A percentile compares a stretch with the other conserved stretches of the same genome.
Evolutionary conservation across 1,139 yeast genomes (phyloP).

Genomic region (Pichia sp.): DNA sequence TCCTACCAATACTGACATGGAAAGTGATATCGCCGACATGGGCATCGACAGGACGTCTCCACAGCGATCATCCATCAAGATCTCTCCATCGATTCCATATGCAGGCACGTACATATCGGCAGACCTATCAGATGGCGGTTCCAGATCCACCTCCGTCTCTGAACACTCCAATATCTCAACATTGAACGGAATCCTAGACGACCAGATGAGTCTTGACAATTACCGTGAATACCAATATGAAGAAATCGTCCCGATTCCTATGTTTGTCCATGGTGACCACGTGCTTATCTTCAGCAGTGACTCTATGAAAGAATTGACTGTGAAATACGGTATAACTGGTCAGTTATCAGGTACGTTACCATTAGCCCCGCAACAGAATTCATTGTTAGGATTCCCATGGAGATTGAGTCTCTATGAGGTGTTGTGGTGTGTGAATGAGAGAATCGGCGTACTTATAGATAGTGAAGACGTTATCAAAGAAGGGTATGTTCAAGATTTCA

Average conservation of each 20-base stretch:
- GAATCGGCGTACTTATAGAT: conserved; percentile 39
- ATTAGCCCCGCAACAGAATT: conserved; percentile 87
- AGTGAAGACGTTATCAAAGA: conserved; percentile 5
- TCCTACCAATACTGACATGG: background rate
- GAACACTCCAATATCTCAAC: background rate
- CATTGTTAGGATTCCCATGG: conserved; percentile 80
- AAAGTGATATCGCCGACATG: background rate
- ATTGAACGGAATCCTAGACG: background rate
- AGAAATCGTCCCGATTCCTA: conserved; percentile 13
- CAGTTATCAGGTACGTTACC: conserved; percentile 80
- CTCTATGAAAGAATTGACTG: conserved; percentile 53
- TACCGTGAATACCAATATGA: background rate
- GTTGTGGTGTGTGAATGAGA: conserved; percentile 54
- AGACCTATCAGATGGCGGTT: background rate
- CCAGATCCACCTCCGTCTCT: conserved; percentile 1
- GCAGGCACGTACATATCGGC: background rate
- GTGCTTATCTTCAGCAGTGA: conserved; percentile 52
- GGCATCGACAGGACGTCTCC: no score
- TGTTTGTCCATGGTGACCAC: conserved; percentile 40
- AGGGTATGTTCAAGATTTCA: conserved; percentile 7
- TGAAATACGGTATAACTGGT: conserved; percentile 59
- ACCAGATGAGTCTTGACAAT: background rate
- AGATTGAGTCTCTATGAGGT: conserved; percentile 74
- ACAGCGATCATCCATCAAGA: no score
- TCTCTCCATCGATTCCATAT: background rate